Percentiles rank a stretch among this genome's conserved stretches.
phyloP scores from a whole-genome alignment of 2,329 filamentous ascomycete species.

The Aspergillus unguis region DNA sequence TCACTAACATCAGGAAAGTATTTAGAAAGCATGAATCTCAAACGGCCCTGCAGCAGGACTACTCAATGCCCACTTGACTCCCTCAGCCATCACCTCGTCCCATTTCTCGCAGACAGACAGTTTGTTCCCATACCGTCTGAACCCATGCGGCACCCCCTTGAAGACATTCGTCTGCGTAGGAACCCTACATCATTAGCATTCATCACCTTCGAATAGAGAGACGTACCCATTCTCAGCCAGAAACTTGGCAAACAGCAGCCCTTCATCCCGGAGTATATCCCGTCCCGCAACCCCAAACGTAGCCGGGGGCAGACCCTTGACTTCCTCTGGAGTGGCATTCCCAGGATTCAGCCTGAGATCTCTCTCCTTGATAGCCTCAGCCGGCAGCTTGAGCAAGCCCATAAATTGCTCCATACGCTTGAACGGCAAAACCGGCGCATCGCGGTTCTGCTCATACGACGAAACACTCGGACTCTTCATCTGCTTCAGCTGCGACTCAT shows the following conservation, averaged over 20 bases:
- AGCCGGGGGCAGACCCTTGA: conserved; percentile 45
- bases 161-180: conserved; percentile 50
- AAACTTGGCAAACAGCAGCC: conserved; percentile 45
- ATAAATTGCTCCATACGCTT: conserved; percentile 35
- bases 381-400: conserved; percentile 23
- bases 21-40: conserved; percentile 7
- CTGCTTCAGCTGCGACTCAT: conserved; percentile 33
- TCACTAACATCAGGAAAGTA: not conserved
- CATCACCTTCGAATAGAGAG: not conserved
- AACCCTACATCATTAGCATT: conserved; percentile 34
- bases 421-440: conserved; percentile 51
- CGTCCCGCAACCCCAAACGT: conserved; percentile 46
- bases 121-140: conserved; percentile 33
- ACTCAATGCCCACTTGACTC: conserved; percentile 29
- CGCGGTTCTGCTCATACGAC: conserved; percentile 45
- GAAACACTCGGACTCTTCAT: conserved; percentile 42
- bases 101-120: conserved; percentile 27
- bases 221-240: conserved; percentile 46
- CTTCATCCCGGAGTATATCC: conserved; percentile 52
- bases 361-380: conserved; percentile 25
- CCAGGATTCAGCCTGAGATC: conserved; percentile 44
- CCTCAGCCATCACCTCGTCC: conserved; percentile 29
- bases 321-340: conserved; percentile 25
- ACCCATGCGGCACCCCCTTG: conserved; percentile 54
- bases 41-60: conserved; percentile 15